These are phyloP conservation scores for Rubia balearica DNA, from an alignment of 305 asterid species.

Conservation along the genomic window DNA sequence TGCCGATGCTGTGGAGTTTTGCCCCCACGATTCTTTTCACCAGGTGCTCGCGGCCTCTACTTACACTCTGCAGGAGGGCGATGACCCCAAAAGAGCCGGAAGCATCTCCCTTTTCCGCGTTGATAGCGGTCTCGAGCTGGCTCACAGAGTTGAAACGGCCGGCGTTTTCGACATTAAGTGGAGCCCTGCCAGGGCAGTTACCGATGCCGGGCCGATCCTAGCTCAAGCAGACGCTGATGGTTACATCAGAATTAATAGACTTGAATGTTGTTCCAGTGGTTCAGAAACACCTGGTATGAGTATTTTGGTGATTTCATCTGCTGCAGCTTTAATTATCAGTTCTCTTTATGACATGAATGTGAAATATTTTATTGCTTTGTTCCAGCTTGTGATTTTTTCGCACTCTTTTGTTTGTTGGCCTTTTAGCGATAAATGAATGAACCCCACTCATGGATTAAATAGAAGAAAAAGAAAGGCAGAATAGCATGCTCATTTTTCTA, in stretches of 20 bases:
- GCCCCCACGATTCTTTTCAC: constrained; percentile 56
- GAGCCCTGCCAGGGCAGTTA: constrained; percentile 40
- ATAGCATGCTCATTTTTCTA: neutral
- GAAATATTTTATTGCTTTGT: neutral
- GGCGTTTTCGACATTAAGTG: constrained; percentile 92
- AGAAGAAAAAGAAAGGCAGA: neutral
- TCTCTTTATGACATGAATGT: neutral
- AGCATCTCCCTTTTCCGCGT: constrained; percentile 68
- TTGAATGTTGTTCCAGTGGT: constrained; percentile 32
- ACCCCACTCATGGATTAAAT: neutral
- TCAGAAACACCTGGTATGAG: constrained; percentile 33
- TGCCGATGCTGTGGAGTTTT: constrained; percentile 90
- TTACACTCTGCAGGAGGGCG: constrained; percentile 88
- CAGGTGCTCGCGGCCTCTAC: constrained; percentile 84
- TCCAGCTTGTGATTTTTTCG: neutral
- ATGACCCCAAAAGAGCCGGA: constrained; percentile 65
- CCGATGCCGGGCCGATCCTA: constrained; percentile 43
- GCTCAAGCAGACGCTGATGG: constrained; percentile 99
- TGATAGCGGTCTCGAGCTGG: constrained; percentile 45
- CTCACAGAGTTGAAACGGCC: constrained; percentile 49
- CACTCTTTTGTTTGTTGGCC: neutral
- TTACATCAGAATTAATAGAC: constrained; percentile 46
- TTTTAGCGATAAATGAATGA: neutral
- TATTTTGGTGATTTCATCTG: neutral
- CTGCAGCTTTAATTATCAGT: neutral